Conservation (phyloP, 78 protist species). For the Emiliania huxleyi region DNA sequence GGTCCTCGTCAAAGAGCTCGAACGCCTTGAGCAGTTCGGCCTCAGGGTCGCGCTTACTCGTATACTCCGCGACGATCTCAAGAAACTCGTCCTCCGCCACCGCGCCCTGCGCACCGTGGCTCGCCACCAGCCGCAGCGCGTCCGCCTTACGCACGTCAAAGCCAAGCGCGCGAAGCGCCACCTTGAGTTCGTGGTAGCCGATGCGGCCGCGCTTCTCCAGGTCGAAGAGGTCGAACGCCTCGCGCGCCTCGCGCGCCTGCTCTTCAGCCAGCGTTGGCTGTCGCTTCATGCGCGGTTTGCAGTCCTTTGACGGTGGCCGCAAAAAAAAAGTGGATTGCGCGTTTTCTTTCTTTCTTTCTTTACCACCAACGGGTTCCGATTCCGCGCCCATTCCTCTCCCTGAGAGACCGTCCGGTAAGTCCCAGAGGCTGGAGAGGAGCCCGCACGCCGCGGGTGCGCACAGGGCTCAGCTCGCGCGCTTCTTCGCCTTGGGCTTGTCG, state of each 20-base stretch:
- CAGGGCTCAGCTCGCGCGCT: too few relatives aligned
- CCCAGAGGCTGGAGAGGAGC: too few relatives aligned
- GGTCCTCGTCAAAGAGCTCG: constrained; percentile 86
- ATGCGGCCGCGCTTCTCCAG: constrained; percentile 40
- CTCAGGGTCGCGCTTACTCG: constrained; percentile 26
- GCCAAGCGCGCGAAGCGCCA: constrained; percentile 64
- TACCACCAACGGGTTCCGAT: too few relatives aligned
- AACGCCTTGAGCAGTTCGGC: constrained; percentile 70
- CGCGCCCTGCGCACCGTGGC: constrained; percentile 75
- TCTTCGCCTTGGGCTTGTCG: too few relatives aligned
- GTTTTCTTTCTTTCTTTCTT: too few relatives aligned
- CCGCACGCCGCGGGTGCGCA: too few relatives aligned
- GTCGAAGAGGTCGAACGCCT: constrained; percentile 63
- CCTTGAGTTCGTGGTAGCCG: constrained; percentile 66
- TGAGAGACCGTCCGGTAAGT: too few relatives aligned
- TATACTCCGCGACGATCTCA: constrained; percentile 48
- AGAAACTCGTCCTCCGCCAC: constrained; percentile 80
- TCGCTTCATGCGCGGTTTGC: too few relatives aligned
- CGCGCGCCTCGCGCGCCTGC: background rate
- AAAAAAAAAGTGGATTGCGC: too few relatives aligned
- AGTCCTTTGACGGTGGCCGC: too few relatives aligned
- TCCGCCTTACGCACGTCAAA: constrained; percentile 74
- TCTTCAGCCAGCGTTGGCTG: background rate
- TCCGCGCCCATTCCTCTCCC: too few relatives aligned
- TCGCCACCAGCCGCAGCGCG: constrained; percentile 67